phyloP scores from a whole-genome alignment of 345 rosid genomes.

The Psidium guajava region DNA sequence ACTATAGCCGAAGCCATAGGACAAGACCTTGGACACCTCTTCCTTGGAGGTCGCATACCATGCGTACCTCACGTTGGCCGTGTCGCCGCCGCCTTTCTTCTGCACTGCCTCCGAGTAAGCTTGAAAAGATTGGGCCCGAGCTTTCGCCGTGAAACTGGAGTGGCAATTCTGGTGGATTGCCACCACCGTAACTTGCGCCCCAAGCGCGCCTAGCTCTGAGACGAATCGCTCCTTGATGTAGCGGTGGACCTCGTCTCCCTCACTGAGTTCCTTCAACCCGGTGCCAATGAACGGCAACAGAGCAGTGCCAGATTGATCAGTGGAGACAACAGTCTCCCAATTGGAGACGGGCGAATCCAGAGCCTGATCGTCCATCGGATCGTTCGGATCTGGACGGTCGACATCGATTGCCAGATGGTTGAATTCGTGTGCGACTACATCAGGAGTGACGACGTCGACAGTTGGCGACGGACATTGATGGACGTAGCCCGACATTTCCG shows the following conservation, averaged over 20 bases:
- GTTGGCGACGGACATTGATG: not conserved
- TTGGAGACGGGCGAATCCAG: slow-evolving; percentile 37
- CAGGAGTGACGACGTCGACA: not conserved
- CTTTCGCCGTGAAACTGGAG: slow-evolving; percentile 23
- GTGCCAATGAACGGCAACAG: not conserved
- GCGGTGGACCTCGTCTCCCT: slow-evolving; percentile 44
- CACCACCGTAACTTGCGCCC: slow-evolving; percentile 22
- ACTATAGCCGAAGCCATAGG: slow-evolving; percentile 42
- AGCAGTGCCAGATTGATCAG: not conserved
- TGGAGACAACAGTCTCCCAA: slow-evolving; percentile 33
- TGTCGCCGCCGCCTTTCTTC: slow-evolving; percentile 29
- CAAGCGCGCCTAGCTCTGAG: slow-evolving; percentile 27
- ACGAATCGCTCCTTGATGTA: slow-evolving; percentile 30
- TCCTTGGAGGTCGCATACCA: slow-evolving; percentile 49
- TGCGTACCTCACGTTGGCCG: slow-evolving; percentile 50
- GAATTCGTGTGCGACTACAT: not conserved
- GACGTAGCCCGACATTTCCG: not conserved
- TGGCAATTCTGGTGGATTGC: slow-evolving; percentile 36
- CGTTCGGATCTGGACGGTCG: not conserved
- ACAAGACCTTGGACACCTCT: slow-evolving; percentile 30
- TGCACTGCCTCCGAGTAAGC: slow-evolving; percentile 41
- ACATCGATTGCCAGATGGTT: not conserved
- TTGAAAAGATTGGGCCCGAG: slow-evolving; percentile 45
- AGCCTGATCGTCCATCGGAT: not conserved
- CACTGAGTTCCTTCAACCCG: slow-evolving; percentile 23